Conservation (phyloP, 2,329 filamentous ascomycete species). For the Sarocladium kiliense region DNA sequence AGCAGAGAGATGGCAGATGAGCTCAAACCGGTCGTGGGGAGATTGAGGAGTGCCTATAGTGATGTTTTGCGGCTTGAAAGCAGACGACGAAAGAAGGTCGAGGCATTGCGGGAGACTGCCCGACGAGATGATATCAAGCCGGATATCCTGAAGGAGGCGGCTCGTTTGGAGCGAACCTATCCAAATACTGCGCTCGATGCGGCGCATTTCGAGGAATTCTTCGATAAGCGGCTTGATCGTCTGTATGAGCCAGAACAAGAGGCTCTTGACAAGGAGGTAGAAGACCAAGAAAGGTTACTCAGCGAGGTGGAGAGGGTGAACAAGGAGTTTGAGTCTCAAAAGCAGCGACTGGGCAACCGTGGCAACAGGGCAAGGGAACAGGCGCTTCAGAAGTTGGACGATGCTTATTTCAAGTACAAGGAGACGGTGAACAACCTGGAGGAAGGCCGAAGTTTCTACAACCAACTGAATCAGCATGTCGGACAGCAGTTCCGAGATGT, state of each 20-base stretch:
- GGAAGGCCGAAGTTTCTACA: constrained; percentile 92
- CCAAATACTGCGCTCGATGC: constrained; percentile 80
- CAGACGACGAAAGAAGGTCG: constrained; percentile 71
- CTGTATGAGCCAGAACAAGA: constrained; percentile 76
- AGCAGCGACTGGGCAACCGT: constrained; percentile 55
- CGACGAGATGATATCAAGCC: constrained; percentile 84
- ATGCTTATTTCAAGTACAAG: constrained; percentile 92
- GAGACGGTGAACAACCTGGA: constrained; percentile 91
- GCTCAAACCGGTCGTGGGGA: constrained; percentile 73
- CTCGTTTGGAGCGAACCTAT: constrained; percentile 78
- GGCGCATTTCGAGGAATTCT: constrained; percentile 87
- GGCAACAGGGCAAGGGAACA: constrained; percentile 71
- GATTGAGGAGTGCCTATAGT: constrained; percentile 74
- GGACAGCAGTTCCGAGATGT: constrained; percentile 71
- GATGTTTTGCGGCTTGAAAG: constrained; percentile 81
- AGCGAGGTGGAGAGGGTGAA: constrained; percentile 70
- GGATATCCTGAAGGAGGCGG: constrained; percentile 77
- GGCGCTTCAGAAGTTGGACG: constrained; percentile 82
- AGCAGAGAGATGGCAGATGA: constrained; percentile 73
- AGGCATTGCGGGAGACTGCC: constrained; percentile 71
- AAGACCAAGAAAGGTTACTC: constrained; percentile 70
- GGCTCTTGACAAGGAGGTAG: constrained; percentile 63
- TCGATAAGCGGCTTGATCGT: constrained; percentile 69
- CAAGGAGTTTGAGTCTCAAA: constrained; percentile 67
- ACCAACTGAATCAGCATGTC: constrained; percentile 86